Conservation (phyloP, 495 filamentous ascomycete species). For the Podospora anserina region DNA sequence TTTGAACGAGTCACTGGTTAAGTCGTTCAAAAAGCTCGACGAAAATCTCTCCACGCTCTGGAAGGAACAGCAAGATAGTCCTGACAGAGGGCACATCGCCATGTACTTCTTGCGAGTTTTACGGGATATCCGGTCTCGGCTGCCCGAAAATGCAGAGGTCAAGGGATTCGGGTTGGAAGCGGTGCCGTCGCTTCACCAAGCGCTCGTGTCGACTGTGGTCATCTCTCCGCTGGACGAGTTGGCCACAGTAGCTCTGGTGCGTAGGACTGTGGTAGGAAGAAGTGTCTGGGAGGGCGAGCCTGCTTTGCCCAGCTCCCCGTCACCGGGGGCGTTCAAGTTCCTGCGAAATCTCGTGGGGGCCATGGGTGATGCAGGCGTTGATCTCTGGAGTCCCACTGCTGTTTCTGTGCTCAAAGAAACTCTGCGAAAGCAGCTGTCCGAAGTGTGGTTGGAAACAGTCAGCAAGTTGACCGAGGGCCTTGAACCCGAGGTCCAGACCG, state of each 20-base stretch:
- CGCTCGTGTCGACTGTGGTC: conserved; percentile 44
- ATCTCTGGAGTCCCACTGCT: conserved; percentile 79
- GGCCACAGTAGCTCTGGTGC: conserved; percentile 32
- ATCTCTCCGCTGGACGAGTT: conserved; percentile 42
- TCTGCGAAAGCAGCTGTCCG: conserved; percentile 46
- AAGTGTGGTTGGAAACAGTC: conserved; percentile 41
- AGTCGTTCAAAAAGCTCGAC: conserved; percentile 60
- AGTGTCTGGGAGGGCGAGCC: conserved; percentile 77
- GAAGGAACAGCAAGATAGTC: conserved; percentile 40
- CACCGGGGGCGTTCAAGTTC: conserved; percentile 70
- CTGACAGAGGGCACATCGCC: conserved; percentile 53
- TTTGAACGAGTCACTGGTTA: conserved; percentile 53
- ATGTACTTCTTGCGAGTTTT: conserved; percentile 72
- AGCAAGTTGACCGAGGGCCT: conserved; percentile 13
- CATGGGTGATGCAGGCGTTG: conserved; percentile 69
- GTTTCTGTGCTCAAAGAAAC: conserved; percentile 59
- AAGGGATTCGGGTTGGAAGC: conserved; percentile 47
- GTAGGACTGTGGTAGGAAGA: conserved; percentile 47
- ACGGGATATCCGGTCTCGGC: conserved; percentile 66
- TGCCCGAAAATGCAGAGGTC: conserved; percentile 51
- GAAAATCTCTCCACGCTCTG: conserved; percentile 49
- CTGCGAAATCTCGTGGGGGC: conserved; percentile 59
- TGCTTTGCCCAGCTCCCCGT: conserved; percentile 75
- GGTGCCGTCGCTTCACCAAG: conserved; percentile 57
- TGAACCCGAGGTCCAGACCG: conserved; percentile 14